Evolutionary conservation across 192 early-diverging fungal species (phyloP).

Genomic region (Coemansia guatemalensis): DNA sequence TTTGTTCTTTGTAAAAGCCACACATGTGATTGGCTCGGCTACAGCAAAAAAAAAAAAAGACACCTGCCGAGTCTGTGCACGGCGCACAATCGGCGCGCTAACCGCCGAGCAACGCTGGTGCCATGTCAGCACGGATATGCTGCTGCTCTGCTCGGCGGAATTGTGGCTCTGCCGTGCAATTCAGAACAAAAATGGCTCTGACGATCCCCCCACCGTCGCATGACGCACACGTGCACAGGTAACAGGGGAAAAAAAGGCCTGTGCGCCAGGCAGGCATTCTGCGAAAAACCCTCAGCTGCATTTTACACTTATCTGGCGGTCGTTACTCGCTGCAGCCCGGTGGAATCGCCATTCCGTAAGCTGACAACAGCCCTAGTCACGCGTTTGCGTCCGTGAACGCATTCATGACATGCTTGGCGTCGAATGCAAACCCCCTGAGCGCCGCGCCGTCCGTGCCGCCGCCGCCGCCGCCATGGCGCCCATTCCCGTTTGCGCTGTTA

Average conservation of each 20-base stretch:
- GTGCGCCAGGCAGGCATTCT: background rate
- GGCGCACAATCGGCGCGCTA: background rate
- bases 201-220: background rate
- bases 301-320: background rate
- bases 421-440: constrained; percentile 33
- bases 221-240: background rate
- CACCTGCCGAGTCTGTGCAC: background rate
- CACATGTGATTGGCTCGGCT: background rate
- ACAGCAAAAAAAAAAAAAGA: background rate
- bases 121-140: background rate
- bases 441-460: constrained; percentile 5
- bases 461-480: constrained; percentile 4
- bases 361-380: background rate
- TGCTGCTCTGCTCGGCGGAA: background rate
- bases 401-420: constrained; percentile 38
- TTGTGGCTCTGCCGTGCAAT: background rate
- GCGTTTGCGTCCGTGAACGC: constrained; percentile 17
- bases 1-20: background rate
- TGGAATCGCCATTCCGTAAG: background rate
- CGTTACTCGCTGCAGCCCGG: background rate
- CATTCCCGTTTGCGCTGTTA: constrained; percentile 4
- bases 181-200: background rate
- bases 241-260: background rate
- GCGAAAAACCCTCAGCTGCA: background rate
- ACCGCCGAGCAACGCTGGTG: background rate